phyloP scores from a whole-genome alignment of 768 basidiomycete genomes.

The Mycena metata region DNA sequence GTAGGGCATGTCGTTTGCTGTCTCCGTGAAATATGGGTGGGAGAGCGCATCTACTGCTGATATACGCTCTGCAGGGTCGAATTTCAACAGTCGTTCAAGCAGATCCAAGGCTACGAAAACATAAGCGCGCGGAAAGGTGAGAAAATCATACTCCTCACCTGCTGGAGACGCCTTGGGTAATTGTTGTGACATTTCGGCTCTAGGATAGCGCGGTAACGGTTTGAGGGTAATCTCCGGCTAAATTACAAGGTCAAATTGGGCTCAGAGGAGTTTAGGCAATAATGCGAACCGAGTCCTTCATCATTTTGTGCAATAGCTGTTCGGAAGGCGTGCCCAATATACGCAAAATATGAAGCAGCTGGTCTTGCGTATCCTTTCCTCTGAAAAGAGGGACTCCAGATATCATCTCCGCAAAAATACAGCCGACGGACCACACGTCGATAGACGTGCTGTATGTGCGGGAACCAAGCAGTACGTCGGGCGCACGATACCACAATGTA shows the following conservation, averaged over 20 bases:
- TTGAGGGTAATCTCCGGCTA: conserved; percentile 89
- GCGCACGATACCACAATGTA: conserved; percentile 98
- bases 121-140: conserved; percentile 20
- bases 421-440: conserved; percentile 99
- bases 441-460: conserved; percentile 98
- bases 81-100: conserved; percentile 94
- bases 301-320: conserved; percentile 87
- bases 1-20: conserved; percentile 58
- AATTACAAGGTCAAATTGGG: conserved; percentile 14
- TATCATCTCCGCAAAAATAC: conserved; percentile 99
- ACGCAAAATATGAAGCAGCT: conserved; percentile 97
- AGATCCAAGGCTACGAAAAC: conserved; percentile 83
- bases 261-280: not conserved
- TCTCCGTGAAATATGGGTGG: conserved; percentile 90
- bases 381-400: conserved; percentile 89
- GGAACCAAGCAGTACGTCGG: conserved; percentile 96
- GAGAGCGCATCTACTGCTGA: conserved; percentile 92
- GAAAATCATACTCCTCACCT: conserved; percentile 58
- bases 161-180: conserved; percentile 89
- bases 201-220: conserved; percentile 89
- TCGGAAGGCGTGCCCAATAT: conserved; percentile 97
- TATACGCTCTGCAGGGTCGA: conserved; percentile 93
- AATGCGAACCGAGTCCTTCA: conserved; percentile 84
- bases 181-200: conserved; percentile 84
- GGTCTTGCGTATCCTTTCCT: conserved; percentile 97